Evolutionary conservation across 1,284 basidiomycete genomes (phyloP).

Genomic region (Termitomyces sp.): DNA sequence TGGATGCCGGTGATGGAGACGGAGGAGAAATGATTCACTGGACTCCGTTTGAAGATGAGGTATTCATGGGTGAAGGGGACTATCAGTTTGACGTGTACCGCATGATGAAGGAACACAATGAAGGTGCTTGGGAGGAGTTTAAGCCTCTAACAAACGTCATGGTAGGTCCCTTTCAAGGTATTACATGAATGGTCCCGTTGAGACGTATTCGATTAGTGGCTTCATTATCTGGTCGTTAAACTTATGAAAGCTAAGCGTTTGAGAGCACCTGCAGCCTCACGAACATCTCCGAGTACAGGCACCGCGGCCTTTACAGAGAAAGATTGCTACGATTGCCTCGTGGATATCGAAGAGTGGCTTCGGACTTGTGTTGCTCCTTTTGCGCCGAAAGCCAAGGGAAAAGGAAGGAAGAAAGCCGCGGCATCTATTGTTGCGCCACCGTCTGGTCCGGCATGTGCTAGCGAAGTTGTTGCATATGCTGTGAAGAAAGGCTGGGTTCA

Average conservation of each 20-base stretch:
- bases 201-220: conserved; percentile 52
- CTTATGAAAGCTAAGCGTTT: conserved; percentile 67
- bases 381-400: conserved; percentile 27
- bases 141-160: conserved; percentile 85
- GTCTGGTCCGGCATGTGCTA: conserved; percentile 39
- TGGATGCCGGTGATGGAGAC: conserved; percentile 49
- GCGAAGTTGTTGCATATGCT: conserved; percentile 49
- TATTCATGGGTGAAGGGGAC: conserved; percentile 85
- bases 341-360: conserved; percentile 53
- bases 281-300: conserved; percentile 20
- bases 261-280: conserved; percentile 39
- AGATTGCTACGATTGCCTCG: conserved; percentile 54
- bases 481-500: conserved; percentile 50
- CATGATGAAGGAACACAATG: conserved; percentile 67
- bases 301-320: conserved; percentile 42
- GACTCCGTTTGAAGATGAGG: conserved; percentile 76
- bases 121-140: conserved; percentile 66
- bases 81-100: conserved; percentile 95
- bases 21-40: conserved; percentile 50
- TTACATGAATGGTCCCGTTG: background rate
- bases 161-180: conserved; percentile 40
- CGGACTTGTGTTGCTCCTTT: conserved; percentile 34
- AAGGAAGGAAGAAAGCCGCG: conserved; percentile 38
- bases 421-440: conserved; percentile 11
- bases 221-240: conserved; percentile 74